These are phyloP conservation scores for Cryptosporidium viatorum DNA, from an alignment of 169 alveolate species.

Conservation along the genomic window DNA sequence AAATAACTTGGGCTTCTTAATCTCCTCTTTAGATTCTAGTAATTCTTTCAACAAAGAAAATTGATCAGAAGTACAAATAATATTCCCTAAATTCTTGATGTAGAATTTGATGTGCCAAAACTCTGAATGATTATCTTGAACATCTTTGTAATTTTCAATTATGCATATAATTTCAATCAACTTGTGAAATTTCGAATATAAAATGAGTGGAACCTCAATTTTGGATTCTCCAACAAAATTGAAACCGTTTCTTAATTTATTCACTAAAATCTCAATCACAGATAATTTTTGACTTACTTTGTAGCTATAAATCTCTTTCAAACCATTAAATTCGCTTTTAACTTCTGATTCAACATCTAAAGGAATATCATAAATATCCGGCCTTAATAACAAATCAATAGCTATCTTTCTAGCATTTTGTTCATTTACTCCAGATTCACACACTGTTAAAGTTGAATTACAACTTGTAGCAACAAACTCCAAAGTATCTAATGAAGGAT, in stretches of 20 bases:
- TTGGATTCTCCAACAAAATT: neutral
- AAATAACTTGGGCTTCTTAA: neutral
- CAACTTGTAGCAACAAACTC: slow-evolving; percentile 9
- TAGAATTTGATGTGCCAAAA: slow-evolving; percentile 32
- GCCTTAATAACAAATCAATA: slow-evolving; percentile 16
- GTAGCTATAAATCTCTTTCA: slow-evolving; percentile 4
- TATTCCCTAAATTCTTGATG: neutral
- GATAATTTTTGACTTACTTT: slow-evolving; percentile 12
- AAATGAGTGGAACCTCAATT: slow-evolving; percentile 10
- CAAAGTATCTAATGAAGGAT: slow-evolving; percentile 39
- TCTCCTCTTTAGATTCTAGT: neutral
- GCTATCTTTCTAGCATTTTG: slow-evolving; percentile 10
- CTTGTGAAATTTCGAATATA: slow-evolving; percentile 27
- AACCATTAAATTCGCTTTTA: too few relatives aligned
- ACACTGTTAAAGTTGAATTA: slow-evolving; percentile 1
- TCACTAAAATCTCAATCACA: slow-evolving; percentile 8
- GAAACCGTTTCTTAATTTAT: slow-evolving; percentile 24
- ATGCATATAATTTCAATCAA: slow-evolving; percentile 20
- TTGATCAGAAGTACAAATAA: neutral
- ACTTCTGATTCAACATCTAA: neutral
- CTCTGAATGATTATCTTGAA: neutral
- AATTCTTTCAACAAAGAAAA: neutral
- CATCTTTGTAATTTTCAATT: neutral
- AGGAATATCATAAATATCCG: neutral
- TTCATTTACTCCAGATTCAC: slow-evolving; percentile 9